Evolutionary conservation across 345 rosid genomes (phyloP), one percentile per base, ranked within the genome.

Genomic region (Sonneratia alba): DNA sequence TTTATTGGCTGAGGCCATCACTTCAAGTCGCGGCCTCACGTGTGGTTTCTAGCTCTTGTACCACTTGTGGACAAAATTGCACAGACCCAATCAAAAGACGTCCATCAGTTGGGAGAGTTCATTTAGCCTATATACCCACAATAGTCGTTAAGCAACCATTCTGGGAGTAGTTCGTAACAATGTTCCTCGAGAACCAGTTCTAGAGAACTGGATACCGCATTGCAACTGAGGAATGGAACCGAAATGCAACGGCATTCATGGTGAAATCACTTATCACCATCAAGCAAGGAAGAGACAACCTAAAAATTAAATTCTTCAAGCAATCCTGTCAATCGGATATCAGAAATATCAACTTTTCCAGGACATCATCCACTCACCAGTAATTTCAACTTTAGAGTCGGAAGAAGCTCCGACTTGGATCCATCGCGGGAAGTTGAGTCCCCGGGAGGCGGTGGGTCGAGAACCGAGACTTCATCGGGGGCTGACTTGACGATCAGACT

Each of bases 321-420:
- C 32, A 57, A 57, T 22, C n/a, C 57, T 19, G 57, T 19, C 15
- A 53, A 53, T 53, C 22, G 12, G 57, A 15, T 53, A 53, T 56
- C 63, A 57, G 32, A 9, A 57, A n/a, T 22, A n/a, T 53, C 59
- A 19, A 53, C 6, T 53, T 5, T 57, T 7, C 21, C 13, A n/a
- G 63, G n/a, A 62, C 32, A 62, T 3, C 13, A 9, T n/a, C 8
- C 6, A 42, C 49, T 68, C 49, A 68, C 71, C 71, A 68, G 7
- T 21, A 68, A 36, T 68, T 68, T 68, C 9, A 68, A 42, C 56
- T 68, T 68, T 3, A 68, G 71, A 49, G 37, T 42, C 3, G 71
- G 32, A 18, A 68, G 36, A 42, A 10, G 47, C 55, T 68, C 56
- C 55, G 56, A 24, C 34, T 68, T 42, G 4, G 36, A 68, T 34